Percentiles rank a stretch among this genome's conserved stretches.
Evolutionary conservation across 805 yeast species (phyloP).

Genomic region (Ogataea paradorogensis): DNA sequence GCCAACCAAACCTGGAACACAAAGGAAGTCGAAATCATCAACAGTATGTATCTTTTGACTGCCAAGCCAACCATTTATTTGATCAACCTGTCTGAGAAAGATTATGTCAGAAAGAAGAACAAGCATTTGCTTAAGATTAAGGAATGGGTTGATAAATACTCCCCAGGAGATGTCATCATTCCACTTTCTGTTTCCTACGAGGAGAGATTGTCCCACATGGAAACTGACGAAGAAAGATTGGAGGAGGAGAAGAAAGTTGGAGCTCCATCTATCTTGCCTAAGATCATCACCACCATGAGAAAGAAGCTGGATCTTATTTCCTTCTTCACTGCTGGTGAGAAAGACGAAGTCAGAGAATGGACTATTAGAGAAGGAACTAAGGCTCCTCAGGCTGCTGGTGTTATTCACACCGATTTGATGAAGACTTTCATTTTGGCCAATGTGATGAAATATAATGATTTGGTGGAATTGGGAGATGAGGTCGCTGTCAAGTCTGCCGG

Average conservation of each 20-base stretch:
- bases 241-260: constrained; percentile 37
- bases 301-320: constrained; percentile 67
- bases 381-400: constrained; percentile 90
- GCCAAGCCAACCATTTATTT: constrained; percentile 86
- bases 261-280: constrained; percentile 54
- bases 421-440: constrained; percentile 78
- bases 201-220: constrained; percentile 87
- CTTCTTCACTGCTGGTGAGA: constrained; percentile 83
- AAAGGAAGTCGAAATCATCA: constrained; percentile 64
- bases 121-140: constrained; percentile 49
- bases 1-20: constrained; percentile 58
- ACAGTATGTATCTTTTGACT: constrained; percentile 70
- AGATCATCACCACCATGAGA: constrained; percentile 64
- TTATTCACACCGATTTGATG: constrained; percentile 81
- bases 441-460: constrained; percentile 65
- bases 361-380: constrained; percentile 69
- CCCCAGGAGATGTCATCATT: constrained; percentile 78
- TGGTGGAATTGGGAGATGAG: constrained; percentile 51
- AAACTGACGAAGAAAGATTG: constrained; percentile 49
- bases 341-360: constrained; percentile 83
- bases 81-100: constrained; percentile 70
- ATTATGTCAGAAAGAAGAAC: constrained; percentile 53
- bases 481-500: constrained; percentile 53
- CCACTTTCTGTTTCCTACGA: constrained; percentile 93
- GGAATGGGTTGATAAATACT: constrained; percentile 64